These are phyloP conservation scores for Trichomonas vaginalis DNA, from an alignment of 208 protist species.

Conservation along the genomic window DNA sequence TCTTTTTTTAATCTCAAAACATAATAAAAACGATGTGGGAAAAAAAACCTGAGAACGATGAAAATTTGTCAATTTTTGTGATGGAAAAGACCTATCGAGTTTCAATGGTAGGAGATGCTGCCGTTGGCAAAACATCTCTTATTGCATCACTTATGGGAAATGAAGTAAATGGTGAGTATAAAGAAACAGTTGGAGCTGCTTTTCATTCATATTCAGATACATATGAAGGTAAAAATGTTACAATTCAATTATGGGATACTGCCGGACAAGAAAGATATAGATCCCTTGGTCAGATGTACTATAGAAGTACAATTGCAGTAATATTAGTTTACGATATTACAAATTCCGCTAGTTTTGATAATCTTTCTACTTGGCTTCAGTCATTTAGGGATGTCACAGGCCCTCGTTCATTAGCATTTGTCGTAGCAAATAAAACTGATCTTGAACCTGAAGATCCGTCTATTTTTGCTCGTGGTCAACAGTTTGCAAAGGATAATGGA, in stretches of 20 bases:
- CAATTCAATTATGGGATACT: background rate
- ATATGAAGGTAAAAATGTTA: background rate
- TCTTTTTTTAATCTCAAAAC: too few relatives aligned
- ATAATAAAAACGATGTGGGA: too few relatives aligned
- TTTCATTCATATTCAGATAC: background rate
- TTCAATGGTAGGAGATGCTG: background rate
- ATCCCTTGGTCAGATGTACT: background rate
- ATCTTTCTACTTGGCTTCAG: background rate
- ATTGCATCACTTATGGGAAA: background rate
- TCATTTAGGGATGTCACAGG: background rate
- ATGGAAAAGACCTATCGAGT: background rate
- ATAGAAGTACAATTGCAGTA: background rate
- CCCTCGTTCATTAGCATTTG: background rate
- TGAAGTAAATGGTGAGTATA: background rate
- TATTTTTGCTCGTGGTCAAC: background rate
- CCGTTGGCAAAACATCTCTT: background rate
- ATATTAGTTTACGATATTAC: background rate
- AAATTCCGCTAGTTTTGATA: background rate
- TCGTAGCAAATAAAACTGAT: slow-evolving; percentile 8
- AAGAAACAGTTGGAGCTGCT: background rate
- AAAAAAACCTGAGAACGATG: too few relatives aligned
- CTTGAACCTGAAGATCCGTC: background rate
- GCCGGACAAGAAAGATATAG: background rate
- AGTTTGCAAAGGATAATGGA: background rate
- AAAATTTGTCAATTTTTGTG: background rate